Evolutionary conservation across 441 rosid species (phyloP).

Genomic region (Pelargonium citronellum): DNA sequence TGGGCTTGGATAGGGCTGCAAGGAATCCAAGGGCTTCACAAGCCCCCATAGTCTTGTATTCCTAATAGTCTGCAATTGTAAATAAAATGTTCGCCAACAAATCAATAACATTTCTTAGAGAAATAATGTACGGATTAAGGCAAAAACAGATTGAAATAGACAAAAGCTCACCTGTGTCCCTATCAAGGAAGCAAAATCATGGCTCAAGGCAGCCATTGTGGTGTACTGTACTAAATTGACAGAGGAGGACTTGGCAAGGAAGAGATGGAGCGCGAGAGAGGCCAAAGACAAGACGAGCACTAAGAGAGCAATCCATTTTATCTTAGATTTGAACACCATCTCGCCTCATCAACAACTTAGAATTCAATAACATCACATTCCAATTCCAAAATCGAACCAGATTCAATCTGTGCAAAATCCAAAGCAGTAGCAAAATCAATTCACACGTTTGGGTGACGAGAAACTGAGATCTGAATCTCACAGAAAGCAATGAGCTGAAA

Average conservation of each 20-base stretch:
- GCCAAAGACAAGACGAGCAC: constrained; percentile 67
- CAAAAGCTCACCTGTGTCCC: constrained; percentile 37
- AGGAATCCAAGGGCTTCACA: constrained; percentile 62
- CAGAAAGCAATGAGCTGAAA: neutral
- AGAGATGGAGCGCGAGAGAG: constrained; percentile 74
- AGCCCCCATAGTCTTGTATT: constrained; percentile 75
- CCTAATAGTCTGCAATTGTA: constrained; percentile 39
- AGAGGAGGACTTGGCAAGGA: constrained; percentile 68
- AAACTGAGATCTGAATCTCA: neutral
- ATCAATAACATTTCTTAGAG: constrained; percentile 7
- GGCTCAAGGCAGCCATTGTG: constrained; percentile 44
- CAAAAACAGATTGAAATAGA: neutral
- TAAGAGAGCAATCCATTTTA: constrained; percentile 76
- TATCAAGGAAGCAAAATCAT: constrained; percentile 43
- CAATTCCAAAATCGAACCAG: constrained; percentile 25
- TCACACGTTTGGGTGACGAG: neutral
- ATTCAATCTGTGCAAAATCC: constrained; percentile 13
- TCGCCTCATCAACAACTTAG: constrained; percentile 22
- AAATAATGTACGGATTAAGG: constrained; percentile 5
- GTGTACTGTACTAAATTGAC: constrained; percentile 42
- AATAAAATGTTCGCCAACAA: constrained; percentile 2
- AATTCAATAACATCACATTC: constrained; percentile 2
- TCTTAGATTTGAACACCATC: constrained; percentile 78
- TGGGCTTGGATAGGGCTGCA: constrained; percentile 92
- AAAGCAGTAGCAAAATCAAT: neutral